phyloP scores from a whole-genome alignment of 768 basidiomycete species.

The Psilocybe cyanescens region DNA sequence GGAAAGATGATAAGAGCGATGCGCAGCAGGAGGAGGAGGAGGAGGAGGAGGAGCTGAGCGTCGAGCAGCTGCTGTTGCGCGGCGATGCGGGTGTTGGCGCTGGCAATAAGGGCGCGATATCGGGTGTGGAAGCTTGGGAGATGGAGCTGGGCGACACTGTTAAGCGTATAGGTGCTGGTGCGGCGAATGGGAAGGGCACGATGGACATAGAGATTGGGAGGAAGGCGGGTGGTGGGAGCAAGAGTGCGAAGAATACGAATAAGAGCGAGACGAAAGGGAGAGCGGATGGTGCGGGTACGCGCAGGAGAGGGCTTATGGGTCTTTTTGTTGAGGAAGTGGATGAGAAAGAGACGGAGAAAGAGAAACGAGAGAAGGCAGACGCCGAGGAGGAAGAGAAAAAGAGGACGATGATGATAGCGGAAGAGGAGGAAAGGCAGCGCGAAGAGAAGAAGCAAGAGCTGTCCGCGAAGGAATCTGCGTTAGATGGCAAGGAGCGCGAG shows the following conservation, averaged over 20 bases:
- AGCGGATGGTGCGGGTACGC: constrained; percentile 1
- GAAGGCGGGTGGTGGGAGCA: not conserved
- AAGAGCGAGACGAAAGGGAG: constrained; percentile 1
- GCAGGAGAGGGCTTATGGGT: not conserved
- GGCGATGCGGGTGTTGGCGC: not conserved
- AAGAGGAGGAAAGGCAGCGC: not conserved
- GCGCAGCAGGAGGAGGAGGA: not conserved
- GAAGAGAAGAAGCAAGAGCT: not conserved
- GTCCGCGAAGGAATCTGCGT: not conserved
- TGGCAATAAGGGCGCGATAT: constrained; percentile 8
- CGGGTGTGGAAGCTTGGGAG: constrained; percentile 32
- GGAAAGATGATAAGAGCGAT: not conserved
- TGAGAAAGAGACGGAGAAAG: not conserved
- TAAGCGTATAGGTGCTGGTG: constrained; percentile 20
- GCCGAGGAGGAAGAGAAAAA: not conserved
- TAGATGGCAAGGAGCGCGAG: not conserved
- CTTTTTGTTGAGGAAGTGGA: not conserved
- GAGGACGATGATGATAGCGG: not conserved
- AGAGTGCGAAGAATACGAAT: not conserved
- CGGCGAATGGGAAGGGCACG: no score
- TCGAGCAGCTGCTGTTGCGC: constrained; percentile 23
- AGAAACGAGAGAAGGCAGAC: not conserved
- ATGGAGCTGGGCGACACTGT: constrained; percentile 33
- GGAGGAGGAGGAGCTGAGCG: constrained; percentile 21
- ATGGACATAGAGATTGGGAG: not conserved